Conservation (phyloP, 768 basidiomycete genomes). For the Rhodotorula diobovata region DNA sequence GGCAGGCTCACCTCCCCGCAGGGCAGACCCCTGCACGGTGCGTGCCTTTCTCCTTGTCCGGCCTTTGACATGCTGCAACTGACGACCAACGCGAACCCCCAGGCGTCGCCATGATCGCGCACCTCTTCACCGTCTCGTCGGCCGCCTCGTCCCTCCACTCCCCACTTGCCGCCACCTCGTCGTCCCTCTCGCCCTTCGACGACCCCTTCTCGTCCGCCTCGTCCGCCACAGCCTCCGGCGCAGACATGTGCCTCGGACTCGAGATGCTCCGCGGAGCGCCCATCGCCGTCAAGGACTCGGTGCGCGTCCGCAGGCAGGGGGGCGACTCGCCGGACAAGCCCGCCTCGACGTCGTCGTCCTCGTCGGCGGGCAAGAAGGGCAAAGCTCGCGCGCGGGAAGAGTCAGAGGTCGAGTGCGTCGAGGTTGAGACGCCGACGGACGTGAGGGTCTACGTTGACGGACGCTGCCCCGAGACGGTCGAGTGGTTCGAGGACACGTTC, state of each 20-base stretch:
- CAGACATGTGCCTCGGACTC: slow-evolving; percentile 37
- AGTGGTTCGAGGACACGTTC: slow-evolving; percentile 35
- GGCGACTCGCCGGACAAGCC: neutral
- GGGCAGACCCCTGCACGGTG: slow-evolving; percentile 11
- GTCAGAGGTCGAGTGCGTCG: neutral
- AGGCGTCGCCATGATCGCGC: slow-evolving; percentile 37
- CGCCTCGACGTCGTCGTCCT: neutral
- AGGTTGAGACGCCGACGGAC: slow-evolving; percentile 37
- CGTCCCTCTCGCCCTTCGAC: slow-evolving; percentile 31
- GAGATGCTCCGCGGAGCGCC: slow-evolving; percentile 32
- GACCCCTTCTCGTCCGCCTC: slow-evolving; percentile 35
- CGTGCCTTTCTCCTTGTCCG: neutral
- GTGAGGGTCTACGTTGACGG: slow-evolving; percentile 32
- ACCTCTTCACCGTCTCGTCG: slow-evolving; percentile 35
- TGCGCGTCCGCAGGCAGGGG: neutral
- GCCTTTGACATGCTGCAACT: neutral
- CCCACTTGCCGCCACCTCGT: neutral
- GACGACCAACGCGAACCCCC: neutral
- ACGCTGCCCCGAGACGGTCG: slow-evolving; percentile 31
- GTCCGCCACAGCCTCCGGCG: neutral
- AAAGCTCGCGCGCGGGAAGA: neutral
- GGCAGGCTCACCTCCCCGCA: slow-evolving; percentile 1
- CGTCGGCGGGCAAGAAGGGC: neutral
- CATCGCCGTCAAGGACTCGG: neutral
- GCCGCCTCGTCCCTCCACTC: neutral